Base-by-base conservation (phyloP, 345 rosid genomes). In the Xanthoceras sorbifolium region DNA sequence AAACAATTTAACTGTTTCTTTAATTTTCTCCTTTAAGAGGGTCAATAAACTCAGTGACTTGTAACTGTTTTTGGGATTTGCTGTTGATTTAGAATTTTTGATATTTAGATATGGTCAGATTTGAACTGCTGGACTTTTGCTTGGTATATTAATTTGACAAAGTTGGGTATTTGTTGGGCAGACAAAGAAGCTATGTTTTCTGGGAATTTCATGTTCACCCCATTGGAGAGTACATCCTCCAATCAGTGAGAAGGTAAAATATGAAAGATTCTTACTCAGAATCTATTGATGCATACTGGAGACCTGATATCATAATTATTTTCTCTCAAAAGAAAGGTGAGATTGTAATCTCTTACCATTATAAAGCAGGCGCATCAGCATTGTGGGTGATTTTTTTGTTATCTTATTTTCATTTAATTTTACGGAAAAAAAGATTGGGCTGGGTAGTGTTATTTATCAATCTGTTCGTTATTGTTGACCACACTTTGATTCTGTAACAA, bases 181-280 rank as follows among this genome's bases (percentile, higher is more conserved):
- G 98, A 90, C 81, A 93, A 89, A 86, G 94, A 90, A 74, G 87
- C 93, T 65, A 87, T 95, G 84, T 90, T 85, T 79, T 93, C 98
- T 20, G 98, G 99, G 72, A 93, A 95, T 82, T 92, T 95, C 88
- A 79, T 78, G 82, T 95, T 90, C 89, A 93, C 90, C 66, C 69
- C 91, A 18, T 82, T 91, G 89, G 86, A 87, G 76, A 81, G 67
- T 72, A 67, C 64, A 29, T 73, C 75, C 64, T 17, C 79, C 31
- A 83, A 76, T 48, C 83, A 22, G 62, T 60, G 64, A 82, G 80
- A 82, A 77, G 52, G 73, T 79, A 32, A 55, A 23, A 52, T 23
- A 20, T 11, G 26, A 20, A n/a, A 77, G 42, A 12, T 6, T 36
- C 23, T 8, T 22, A 31, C n/a, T 50, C 40, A 29, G 70, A 63